Conservation (phyloP, 768 basidiomycete species). For the Leucosporidium scottii region DNA sequence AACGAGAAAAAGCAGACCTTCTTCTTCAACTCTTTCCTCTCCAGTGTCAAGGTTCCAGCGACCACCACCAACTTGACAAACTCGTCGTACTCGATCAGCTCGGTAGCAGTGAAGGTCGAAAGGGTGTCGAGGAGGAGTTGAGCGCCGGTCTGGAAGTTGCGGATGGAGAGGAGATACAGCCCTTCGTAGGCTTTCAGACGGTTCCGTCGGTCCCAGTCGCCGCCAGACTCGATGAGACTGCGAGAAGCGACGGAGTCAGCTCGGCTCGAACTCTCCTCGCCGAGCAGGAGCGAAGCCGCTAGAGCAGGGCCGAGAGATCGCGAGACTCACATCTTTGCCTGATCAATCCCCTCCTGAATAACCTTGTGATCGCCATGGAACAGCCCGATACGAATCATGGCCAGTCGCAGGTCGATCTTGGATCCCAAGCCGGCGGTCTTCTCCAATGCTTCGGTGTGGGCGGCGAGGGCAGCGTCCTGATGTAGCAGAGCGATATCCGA, state of each 20-base stretch:
- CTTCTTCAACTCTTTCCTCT: slow-evolving; percentile 81
- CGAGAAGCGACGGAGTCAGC: neutral
- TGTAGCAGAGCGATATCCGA: neutral
- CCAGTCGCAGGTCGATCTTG: slow-evolving; percentile 83
- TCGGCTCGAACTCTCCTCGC: too few species aligned
- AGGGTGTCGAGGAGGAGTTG: slow-evolving; percentile 82
- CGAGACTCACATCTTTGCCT: slow-evolving; percentile 66
- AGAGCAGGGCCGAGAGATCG: too few species aligned
- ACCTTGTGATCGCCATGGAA: slow-evolving; percentile 76
- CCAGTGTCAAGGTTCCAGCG: slow-evolving; percentile 65
- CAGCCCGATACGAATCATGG: slow-evolving; percentile 79
- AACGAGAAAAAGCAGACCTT: slow-evolving; percentile 51
- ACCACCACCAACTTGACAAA: slow-evolving; percentile 82
- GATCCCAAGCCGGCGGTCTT: slow-evolving; percentile 90
- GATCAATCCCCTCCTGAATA: slow-evolving; percentile 62
- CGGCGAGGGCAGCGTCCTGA: slow-evolving; percentile 74
- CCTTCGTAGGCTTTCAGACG: slow-evolving; percentile 93
- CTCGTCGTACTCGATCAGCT: slow-evolving; percentile 78
- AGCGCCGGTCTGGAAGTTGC: slow-evolving; percentile 84
- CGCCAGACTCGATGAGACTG: slow-evolving; percentile 86
- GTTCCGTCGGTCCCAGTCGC: slow-evolving; percentile 97
- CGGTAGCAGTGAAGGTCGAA: slow-evolving; percentile 88
- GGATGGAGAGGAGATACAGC: slow-evolving; percentile 71
- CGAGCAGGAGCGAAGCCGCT: neutral
- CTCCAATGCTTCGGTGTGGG: slow-evolving; percentile 73